Evolutionary conservation across 352 stramenopile genomes (phyloP).

Genomic region (Globisporangium orthogonon): DNA sequence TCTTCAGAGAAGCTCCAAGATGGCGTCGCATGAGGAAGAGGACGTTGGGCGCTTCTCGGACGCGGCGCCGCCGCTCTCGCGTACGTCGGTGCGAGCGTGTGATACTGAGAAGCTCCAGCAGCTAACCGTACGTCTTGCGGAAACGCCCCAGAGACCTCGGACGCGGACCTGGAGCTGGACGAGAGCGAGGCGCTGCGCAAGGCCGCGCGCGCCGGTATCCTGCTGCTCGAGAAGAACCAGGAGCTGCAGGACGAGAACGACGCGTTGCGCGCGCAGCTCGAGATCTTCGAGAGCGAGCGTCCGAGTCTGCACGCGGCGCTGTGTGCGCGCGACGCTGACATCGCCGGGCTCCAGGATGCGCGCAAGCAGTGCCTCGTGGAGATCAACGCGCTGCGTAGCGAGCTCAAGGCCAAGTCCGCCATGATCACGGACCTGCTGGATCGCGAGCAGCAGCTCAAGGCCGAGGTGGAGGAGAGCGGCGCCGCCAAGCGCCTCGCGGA

Average conservation of each 20-base stretch:
- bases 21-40: slow-evolving; percentile 3
- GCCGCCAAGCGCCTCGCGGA: slow-evolving; percentile 25
- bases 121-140: too few species aligned
- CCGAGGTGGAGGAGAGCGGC: slow-evolving; percentile 24
- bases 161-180: slow-evolving; percentile 36
- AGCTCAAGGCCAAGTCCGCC: slow-evolving; percentile 52
- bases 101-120: too few species aligned
- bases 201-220: slow-evolving; percentile 59
- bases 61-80: slow-evolving; percentile 10
- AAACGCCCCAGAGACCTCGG: slow-evolving; percentile 17
- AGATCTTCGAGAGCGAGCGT: slow-evolving; percentile 40
- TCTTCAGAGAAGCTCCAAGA: background rate
- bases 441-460: slow-evolving; percentile 35
- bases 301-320: slow-evolving; percentile 40
- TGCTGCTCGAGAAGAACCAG: slow-evolving; percentile 68
- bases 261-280: slow-evolving; percentile 52
- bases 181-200: slow-evolving; percentile 61
- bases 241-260: slow-evolving; percentile 54
- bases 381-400: slow-evolving; percentile 40
- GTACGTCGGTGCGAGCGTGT: background rate
- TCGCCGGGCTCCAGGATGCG: slow-evolving; percentile 35
- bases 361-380: slow-evolving; percentile 42
- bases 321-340: slow-evolving; percentile 25
- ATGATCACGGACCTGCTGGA: slow-evolving; percentile 52
- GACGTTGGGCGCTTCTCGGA: slow-evolving; percentile 3